Evolutionary conservation across 768 basidiomycete species (phyloP), one percentile per base, ranked within the genome.

Genomic region (Boletus sp.): DNA sequence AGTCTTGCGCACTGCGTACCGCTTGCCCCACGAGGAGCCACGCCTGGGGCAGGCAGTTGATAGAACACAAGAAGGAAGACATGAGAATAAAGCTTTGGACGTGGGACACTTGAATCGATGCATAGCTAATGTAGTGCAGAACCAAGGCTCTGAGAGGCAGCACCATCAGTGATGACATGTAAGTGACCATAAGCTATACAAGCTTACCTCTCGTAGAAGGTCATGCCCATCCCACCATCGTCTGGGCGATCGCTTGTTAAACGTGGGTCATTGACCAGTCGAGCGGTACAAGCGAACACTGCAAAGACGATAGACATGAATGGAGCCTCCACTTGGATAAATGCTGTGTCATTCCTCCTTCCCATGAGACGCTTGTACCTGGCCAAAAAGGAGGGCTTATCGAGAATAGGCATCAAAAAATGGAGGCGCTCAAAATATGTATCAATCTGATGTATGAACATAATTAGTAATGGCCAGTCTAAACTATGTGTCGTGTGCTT

Each of bases 1-100:
- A 78, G 75, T 96, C 94, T 71, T 95, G 94, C 4, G 90, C 93
- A 57, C 85, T 85, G 57, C 94, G 85, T 47, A 96, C 84, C 24
- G 91, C 94, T 71, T 95, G 94, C 42, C 94, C 94, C 53, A 94
- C 83, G 55, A 94, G 80, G 60, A 95, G 83, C 94, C 94, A 96
- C 32, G 93, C 92, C 74, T 94, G 94, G 3, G 94, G 94, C 50
- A 96, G 82, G 68, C 93, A 94, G 67, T 96, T 96, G 64, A 95
- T 81, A 52, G 92, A 93, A 68, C 93, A 94, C 57, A 96, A 78
- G 76, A 94, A 95, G 2, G 92, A 89, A 50, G 93, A 88, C 81
- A 94, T 83, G 54, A 96, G 79, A 59, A 92, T 83, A 69, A 94
- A 88, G 72, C 90, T 90, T 76, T 95, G 94, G 32, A 95, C 93